Evolutionary conservation across 768 basidiomycete genomes (phyloP), one percentile per base, ranked within the genome.

Genomic region (Rhodosporidiobolus odoratus): DNA sequence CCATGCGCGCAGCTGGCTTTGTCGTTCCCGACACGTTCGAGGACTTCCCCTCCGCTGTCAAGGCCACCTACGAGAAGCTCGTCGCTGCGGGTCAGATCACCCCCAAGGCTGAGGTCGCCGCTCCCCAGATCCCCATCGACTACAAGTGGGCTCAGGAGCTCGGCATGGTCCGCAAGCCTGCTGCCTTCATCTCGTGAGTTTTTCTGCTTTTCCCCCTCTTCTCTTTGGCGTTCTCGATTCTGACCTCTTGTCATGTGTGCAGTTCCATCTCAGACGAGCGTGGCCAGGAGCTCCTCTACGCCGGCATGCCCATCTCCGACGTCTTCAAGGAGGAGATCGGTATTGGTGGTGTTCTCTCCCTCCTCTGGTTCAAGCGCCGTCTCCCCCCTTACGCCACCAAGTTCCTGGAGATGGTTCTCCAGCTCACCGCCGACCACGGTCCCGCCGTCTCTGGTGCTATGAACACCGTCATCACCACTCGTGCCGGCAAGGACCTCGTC

Each of bases 91-190:
- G 93, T 41, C 77, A 81, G 38, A 86, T 99, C 80, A 80, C 83
- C 43, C 87, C 86, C 73, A 83, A 87, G 83, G 76, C 81, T 45
- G 95, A 99, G 83, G 83, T 87, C 64, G 90, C 92, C 32, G 92
- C 94, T 8, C 95, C 95, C 16, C 87, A 90, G 66, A 97, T 98
- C 79, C 95, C 95, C n/a, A 97, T 98, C 92, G 95, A 99, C 83
- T 99, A 97, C 88, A 97, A 98, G 84, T 97, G 95, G 95, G 94
- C 94, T 43, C 91, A 94, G 77, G 92, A 96, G 83, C 88, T 97
- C 65, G 95, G 95, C 66, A 87, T 99, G 79, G 94, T 98, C 83
- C 89, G 95, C 79, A 98, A 97, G 83, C 96, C 94, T 27, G 94
- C 95, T 47, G 93, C 96, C 4, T 96, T 75, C 70, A 71, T 74